Evolutionary conservation across 1,284 basidiomycete species (phyloP), one percentile per base, ranked within the genome.

Genomic region (Peniophora sp.): DNA sequence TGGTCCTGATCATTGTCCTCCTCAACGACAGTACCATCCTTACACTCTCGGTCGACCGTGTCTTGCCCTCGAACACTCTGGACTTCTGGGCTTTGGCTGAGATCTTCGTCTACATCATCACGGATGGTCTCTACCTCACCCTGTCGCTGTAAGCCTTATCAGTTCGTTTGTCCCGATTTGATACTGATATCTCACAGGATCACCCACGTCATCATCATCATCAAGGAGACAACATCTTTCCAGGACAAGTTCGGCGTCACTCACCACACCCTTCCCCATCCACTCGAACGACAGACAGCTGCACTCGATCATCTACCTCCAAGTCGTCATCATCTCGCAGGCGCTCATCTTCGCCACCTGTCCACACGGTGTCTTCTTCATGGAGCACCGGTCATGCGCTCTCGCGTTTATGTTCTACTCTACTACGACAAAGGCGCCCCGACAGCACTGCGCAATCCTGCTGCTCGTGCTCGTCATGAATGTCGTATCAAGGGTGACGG

Each of bases 1-100:
- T 98, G 95, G 85, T 98, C 58, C 88, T 97, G 69, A 91, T 98
- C 71, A 96, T 98, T 60, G 94, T 95, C 54, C 79, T 97, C 49
- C 76, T 97, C 60, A 98, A 98, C 72, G 95, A 97, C 68, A 95
- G 95, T 70, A 97, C 95, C 60, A 96, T 98, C 80, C 97, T 98
- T 94, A 98, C 95, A 11, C 80, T 98, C 58, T 97, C 93, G 24
- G 88, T 97, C 54, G 95, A 98, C 71, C 92, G 95, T 71, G 95
- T 97, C 56, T 72, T 97, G 63, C 95, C 95, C 47, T 94, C 91
- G 48, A 87, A 77, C 70, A 87, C 88, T 32, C 92, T 92, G 3
- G 94, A 98, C 70, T 87, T 88, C 62, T 98, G 95, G 95, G 93
- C 97, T 68, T 72, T 97, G 59, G 81, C 88, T 27, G 95, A 98